A percentile compares a stretch with the other conserved stretches of the same genome.
phyloP scores from a whole-genome alignment of 2,329 filamentous ascomycete genomes.

The Fusarium xyrophilum region DNA sequence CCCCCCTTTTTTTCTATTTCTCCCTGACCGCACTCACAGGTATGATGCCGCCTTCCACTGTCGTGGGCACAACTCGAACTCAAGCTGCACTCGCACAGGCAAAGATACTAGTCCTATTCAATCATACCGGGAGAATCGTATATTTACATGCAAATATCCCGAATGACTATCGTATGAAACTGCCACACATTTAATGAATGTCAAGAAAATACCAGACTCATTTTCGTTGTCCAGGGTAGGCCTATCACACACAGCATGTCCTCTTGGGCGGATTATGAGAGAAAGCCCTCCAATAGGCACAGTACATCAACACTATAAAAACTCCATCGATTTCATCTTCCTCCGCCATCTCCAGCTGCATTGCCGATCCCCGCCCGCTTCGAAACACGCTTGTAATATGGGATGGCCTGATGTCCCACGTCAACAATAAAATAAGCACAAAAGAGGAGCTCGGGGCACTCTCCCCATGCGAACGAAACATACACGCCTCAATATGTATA shows the following conservation, averaged over 20 bases:
- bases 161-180: no score
- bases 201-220: not conserved
- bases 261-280: not conserved
- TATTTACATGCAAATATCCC: fast-evolving
- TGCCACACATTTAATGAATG: not conserved
- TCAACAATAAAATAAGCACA: slow-evolving; percentile 18
- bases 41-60: no score
- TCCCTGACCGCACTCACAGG: not conserved
- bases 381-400: slow-evolving; percentile 35
- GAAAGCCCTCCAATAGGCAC: not conserved
- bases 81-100: not conserved
- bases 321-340: slow-evolving; percentile 3
- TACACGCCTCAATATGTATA: slow-evolving; percentile 26
- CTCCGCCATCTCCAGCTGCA: slow-evolving; percentile 20
- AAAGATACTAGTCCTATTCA: fast-evolving
- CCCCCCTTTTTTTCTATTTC: not conserved
- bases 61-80: no score
- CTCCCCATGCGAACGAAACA: slow-evolving; percentile 33
- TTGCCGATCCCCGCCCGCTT: slow-evolving; percentile 28
- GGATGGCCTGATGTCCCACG: slow-evolving; percentile 31
- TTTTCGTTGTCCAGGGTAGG: not conserved
- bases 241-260: not conserved
- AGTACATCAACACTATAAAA: not conserved
- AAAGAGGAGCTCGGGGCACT: slow-evolving; percentile 31
- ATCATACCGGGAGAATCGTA: not conserved